Base-by-base conservation (phyloP, 1,284 basidiomycete species). In the Heliocybe sulcata region DNA sequence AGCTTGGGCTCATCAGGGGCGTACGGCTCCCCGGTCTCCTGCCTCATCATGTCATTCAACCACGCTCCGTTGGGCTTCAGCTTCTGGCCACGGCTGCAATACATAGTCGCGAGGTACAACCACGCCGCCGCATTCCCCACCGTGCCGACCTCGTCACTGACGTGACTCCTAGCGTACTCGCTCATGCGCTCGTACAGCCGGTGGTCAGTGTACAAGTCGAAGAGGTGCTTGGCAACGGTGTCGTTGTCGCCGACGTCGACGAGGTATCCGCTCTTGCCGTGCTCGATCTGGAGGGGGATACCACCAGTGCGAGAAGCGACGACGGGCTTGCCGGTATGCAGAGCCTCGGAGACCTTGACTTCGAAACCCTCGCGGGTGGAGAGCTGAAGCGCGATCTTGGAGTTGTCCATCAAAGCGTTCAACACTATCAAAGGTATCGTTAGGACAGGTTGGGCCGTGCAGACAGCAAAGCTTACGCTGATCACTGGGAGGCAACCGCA, bases 351-450 rank as follows among this genome's bases (percentile, higher is more conserved):
- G 55, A 94, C 92, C 69, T 94, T 94, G 69, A 94, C 90, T 65
- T 94, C 92, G 71, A 94, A 94, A 45, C 92, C 92, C 72, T 94
- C 92, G 57, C 91, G 89, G 54, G 82, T 83, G 54, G 85, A 89
- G 54, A 90, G 81, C 68, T 90, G 89, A 51, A 90, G 76, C 2
- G 86, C 88, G 60, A 90, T 82, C 67, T 83, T 81, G 49, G 85
- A 75, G 65, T 89, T 90, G 45, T 83, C 79, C 83, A 92, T 81
- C 57, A 91, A 74, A 10, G 83, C 82, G 64, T 91, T 90, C 55
- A 91, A 74, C 54, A 91, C 88, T 90, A 59, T 31, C 54, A 35
- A 22, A 53, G 1, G 26, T 6, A 25, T 26, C 8, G 3, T 49
- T 25, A 49, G n/a, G 9, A 49, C 23, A n/a, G 8, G 29, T 12